Percentiles rank a stretch among this genome's conserved stretches.
Conservation (phyloP, 1,139 yeast genomes). For the Casaregolazyma suthepensis region DNA sequence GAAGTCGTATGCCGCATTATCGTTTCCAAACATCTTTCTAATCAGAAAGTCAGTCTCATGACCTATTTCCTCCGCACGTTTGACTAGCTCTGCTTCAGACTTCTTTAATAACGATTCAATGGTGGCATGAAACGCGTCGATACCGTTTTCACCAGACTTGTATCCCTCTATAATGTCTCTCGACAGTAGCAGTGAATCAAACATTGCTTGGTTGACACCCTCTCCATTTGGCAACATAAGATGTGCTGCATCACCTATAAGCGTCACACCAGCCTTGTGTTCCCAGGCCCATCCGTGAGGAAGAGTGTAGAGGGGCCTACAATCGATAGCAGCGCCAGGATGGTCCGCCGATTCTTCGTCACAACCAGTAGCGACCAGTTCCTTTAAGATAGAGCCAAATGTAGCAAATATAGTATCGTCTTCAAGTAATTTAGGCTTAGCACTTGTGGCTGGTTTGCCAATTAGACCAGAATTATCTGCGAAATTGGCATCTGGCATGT, state of each 20-base stretch:
- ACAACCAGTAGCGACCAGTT: not conserved
- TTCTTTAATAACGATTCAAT: not conserved
- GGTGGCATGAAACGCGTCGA: not conserved
- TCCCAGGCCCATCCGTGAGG: slow-evolving; percentile 1
- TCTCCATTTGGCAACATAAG: slow-evolving; percentile 3
- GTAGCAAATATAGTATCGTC: not conserved
- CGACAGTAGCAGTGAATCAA: not conserved
- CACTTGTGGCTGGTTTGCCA: not conserved
- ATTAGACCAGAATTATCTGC: not conserved
- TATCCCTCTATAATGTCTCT: not conserved
- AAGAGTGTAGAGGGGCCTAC: not conserved
- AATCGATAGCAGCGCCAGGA: not conserved
- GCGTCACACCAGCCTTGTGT: not conserved
- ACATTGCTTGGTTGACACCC: slow-evolving; percentile 3
- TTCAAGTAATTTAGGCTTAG: not conserved
- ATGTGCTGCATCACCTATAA: slow-evolving; percentile 5
- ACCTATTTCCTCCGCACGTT: not conserved
- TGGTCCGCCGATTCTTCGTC: not conserved
- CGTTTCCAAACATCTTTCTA: not conserved
- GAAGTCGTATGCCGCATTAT: not conserved
- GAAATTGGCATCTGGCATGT: not conserved
- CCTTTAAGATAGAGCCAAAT: not conserved
- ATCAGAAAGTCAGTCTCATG: not conserved
- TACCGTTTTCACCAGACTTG: not conserved
- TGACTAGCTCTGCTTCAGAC: not conserved